These are phyloP conservation scores for Suillus fuscotomentosus DNA, from an alignment of 768 basidiomycete species.

Conservation along the genomic window DNA sequence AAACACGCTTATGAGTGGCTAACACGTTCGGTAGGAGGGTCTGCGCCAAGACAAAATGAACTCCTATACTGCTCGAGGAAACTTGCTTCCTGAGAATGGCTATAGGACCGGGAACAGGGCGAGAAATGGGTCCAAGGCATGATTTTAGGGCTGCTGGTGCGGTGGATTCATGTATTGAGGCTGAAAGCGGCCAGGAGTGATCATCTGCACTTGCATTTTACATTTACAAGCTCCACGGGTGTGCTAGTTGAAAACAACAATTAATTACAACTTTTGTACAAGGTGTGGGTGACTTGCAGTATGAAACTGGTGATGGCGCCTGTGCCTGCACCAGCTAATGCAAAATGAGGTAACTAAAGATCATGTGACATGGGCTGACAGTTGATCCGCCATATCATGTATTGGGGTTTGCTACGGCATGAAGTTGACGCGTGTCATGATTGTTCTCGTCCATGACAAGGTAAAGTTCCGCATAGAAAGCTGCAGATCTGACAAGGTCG, in stretches of 20 bases:
- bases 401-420: constrained; percentile 78
- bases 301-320: constrained; percentile 86
- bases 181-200: constrained; percentile 35
- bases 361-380: constrained; percentile 36
- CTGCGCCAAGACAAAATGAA: no score
- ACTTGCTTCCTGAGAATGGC: constrained; percentile 44
- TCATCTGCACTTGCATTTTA: constrained; percentile 98
- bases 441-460: constrained; percentile 65
- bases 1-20: neutral
- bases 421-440: constrained; percentile 86
- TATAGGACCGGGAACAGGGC: constrained; percentile 67
- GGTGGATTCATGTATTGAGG: constrained; percentile 14
- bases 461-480: constrained; percentile 89
- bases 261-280: neutral
- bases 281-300: constrained; percentile 50
- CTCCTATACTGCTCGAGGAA: no score
- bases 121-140: constrained; percentile 9
- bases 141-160: constrained; percentile 11
- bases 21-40: neutral
- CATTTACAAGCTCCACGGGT: constrained; percentile 93
- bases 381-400: constrained; percentile 46
- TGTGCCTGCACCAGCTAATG: constrained; percentile 79
- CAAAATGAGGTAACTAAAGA: constrained; percentile 66
- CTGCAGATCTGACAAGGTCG: constrained; percentile 73
- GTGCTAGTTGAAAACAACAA: constrained; percentile 49